Percentiles rank a stretch among this genome's conserved stretches.
phyloP scores from a whole-genome alignment of 495 filamentous ascomycete species.

The Podospora bellae-mahoneyi region DNA sequence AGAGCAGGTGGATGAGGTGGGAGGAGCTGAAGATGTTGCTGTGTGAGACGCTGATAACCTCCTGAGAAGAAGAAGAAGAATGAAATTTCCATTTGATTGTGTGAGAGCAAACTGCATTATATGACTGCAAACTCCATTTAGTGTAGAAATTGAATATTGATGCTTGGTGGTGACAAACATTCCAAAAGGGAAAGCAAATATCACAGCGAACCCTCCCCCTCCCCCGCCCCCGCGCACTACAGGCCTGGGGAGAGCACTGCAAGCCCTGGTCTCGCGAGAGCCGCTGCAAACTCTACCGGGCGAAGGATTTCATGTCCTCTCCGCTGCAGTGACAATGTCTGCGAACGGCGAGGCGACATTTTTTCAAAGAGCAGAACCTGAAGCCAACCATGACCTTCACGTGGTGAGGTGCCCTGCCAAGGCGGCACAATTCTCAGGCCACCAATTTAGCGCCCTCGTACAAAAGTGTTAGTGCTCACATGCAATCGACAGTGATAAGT shows the following conservation, averaged over 20 bases:
- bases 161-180: not conserved
- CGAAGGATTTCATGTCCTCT: slow-evolving; percentile 6
- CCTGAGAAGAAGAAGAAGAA: not conserved
- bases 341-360: not conserved
- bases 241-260: not conserved
- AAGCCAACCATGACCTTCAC: not conserved
- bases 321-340: not conserved
- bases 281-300: slow-evolving; percentile 10
- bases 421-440: slow-evolving; percentile 9
- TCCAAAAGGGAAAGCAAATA: not conserved
- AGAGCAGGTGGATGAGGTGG: not conserved
- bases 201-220: not conserved
- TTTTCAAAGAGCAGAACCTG: not conserved
- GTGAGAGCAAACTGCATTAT: slow-evolving; percentile 1
- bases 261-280: not conserved
- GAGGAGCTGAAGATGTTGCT: not conserved
- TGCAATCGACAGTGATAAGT: not conserved
- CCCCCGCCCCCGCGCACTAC: not conserved
- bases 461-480: slow-evolving; percentile 6
- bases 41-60: not conserved
- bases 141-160: not conserved
- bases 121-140: not conserved
- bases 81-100: not conserved
- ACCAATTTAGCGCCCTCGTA: slow-evolving; percentile 1
- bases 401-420: slow-evolving; percentile 4